Conservation (phyloP, 495 filamentous ascomycete species). For the Penicillium pancosmium region DNA sequence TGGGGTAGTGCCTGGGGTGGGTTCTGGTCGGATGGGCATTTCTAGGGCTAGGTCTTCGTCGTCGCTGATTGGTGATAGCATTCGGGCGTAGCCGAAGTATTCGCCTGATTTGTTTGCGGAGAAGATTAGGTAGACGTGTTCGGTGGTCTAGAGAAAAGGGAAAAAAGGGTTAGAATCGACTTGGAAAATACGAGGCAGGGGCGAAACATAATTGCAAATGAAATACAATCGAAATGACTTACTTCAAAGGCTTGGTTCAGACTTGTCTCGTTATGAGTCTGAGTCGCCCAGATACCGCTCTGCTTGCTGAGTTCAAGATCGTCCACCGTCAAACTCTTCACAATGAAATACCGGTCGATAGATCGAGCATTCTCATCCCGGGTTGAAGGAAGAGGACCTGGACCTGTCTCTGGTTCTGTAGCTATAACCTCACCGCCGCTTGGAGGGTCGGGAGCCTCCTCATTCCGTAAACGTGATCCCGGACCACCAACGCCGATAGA, state of each 20-base stretch:
- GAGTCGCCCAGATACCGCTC: conserved; percentile 91
- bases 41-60: conserved; percentile 69
- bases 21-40: conserved; percentile 46
- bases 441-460: conserved; percentile 11
- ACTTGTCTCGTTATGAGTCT: conserved; percentile 84
- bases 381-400: not conserved
- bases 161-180: not conserved
- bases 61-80: conserved; percentile 82
- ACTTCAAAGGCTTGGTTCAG: conserved; percentile 88
- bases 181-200: conserved; percentile 6
- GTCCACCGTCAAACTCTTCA: conserved; percentile 94
- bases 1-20: conserved; percentile 56
- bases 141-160: conserved; percentile 60
- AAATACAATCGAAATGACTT: conserved; percentile 27
- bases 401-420: not conserved
- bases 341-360: conserved; percentile 80
- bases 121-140: conserved; percentile 94
- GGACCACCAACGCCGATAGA: conserved; percentile 4
- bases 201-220: not conserved
- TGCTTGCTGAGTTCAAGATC: conserved; percentile 89
- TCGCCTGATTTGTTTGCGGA: conserved; percentile 98
- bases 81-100: conserved; percentile 94
- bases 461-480: conserved; percentile 2
- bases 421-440: conserved; percentile 6
- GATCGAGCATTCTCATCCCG: conserved; percentile 25